Evolutionary conservation across 805 yeast species (phyloP).

Genomic region (Kazachstania martiniae): DNA sequence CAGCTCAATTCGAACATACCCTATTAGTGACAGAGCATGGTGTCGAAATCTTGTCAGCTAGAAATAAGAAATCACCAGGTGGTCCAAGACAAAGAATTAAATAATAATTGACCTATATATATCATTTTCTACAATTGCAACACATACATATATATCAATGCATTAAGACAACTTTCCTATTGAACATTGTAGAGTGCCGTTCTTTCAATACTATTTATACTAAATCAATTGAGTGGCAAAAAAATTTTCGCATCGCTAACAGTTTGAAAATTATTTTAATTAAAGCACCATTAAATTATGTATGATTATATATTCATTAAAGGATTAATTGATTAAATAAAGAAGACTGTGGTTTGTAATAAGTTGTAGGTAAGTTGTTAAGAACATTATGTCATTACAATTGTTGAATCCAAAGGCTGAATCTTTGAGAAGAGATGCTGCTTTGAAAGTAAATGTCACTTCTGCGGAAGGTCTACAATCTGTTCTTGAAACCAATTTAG

Average conservation of each 20-base stretch:
- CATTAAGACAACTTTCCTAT: background rate
- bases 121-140: background rate
- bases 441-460: slow-evolving; percentile 84
- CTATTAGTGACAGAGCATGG: slow-evolving; percentile 88
- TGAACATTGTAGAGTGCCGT: too few relatives aligned
- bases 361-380: too few relatives aligned
- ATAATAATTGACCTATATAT: slow-evolving; percentile 5
- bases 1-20: slow-evolving; percentile 96
- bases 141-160: background rate
- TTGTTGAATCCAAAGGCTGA: slow-evolving; percentile 95
- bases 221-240: too few relatives aligned
- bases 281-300: too few relatives aligned
- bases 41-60: slow-evolving; percentile 77
- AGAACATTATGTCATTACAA: slow-evolving; percentile 64
- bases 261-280: too few relatives aligned
- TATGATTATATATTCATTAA: too few relatives aligned
- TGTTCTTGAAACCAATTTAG: slow-evolving; percentile 82
- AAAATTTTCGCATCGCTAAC: too few relatives aligned
- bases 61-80: slow-evolving; percentile 77
- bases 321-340: too few relatives aligned
- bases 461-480: slow-evolving; percentile 97
- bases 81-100: slow-evolving; percentile 58
- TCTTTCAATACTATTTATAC: too few relatives aligned
- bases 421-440: slow-evolving; percentile 90
- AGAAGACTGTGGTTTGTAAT: too few relatives aligned